Conservation (phyloP, 768 basidiomycete species). For the Leucosporidium yakuticum region DNA sequence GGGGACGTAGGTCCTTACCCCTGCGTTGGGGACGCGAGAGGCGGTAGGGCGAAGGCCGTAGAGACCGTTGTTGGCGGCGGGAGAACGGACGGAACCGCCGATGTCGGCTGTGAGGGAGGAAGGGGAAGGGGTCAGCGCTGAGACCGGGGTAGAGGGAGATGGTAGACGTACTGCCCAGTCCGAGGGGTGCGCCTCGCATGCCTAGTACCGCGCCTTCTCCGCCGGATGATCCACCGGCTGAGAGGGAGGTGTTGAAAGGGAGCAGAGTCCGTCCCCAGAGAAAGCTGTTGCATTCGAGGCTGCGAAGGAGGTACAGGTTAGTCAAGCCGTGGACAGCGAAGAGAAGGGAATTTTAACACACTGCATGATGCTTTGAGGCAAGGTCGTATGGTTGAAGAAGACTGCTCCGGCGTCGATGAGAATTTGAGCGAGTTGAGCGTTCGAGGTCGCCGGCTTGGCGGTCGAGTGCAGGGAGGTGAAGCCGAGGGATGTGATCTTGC, state of each 20-base stretch:
- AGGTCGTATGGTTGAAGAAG: constrained; percentile 33
- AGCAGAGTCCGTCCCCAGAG: constrained; percentile 32
- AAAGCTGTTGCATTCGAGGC: constrained; percentile 3
- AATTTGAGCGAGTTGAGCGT: constrained; percentile 16
- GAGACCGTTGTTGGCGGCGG: neutral
- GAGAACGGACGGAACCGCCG: neutral
- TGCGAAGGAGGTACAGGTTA: neutral
- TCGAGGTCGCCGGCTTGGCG: neutral
- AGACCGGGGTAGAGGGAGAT: neutral
- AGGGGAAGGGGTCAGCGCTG: neutral
- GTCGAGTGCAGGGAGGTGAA: constrained; percentile 15
- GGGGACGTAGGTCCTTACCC: neutral
- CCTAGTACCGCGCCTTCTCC: constrained; percentile 38
- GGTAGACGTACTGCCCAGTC: constrained; percentile 19
- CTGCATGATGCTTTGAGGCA: constrained; percentile 35
- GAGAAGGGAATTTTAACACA: neutral
- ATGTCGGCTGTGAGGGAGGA: neutral
- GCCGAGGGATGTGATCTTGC: constrained; percentile 9
- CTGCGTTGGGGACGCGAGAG: neutral
- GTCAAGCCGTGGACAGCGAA: neutral
- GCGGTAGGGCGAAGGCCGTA: neutral
- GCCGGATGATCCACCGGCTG: constrained; percentile 35
- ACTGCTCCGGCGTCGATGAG: constrained; percentile 28
- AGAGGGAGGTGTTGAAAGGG: constrained; percentile 36
- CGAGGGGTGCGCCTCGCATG: constrained; percentile 32